phyloP scores from a whole-genome alignment of 2,329 filamentous ascomycete genomes.

The Penicillium polonicum region DNA sequence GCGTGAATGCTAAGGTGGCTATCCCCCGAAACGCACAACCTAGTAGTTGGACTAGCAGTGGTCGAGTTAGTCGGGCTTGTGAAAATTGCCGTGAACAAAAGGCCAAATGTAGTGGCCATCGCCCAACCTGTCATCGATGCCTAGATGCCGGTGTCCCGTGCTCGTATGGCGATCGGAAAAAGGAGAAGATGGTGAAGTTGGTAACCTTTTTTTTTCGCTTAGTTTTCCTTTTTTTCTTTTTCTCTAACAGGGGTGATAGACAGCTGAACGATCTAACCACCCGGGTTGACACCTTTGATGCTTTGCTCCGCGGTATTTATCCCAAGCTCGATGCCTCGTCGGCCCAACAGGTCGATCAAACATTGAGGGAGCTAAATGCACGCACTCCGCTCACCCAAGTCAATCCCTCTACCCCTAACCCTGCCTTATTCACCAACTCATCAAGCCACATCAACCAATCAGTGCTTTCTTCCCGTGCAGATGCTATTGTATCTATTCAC shows the following conservation, averaged over 20 bases:
- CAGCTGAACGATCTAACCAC: conserved; percentile 40
- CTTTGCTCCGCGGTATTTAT: conserved; percentile 35
- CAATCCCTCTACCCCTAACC: conserved; percentile 7
- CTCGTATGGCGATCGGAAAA: conserved; percentile 47
- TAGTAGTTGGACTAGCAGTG: conserved; percentile 26
- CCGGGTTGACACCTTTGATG: conserved; percentile 38
- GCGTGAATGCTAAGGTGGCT: conserved; percentile 31
- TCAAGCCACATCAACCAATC: neutral
- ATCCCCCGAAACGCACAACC: conserved; percentile 31
- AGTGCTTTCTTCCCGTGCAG: neutral
- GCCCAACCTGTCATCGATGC: conserved; percentile 44
- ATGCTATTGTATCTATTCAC: conserved; percentile 27
- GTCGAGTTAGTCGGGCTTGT: conserved; percentile 42
- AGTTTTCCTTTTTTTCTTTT: neutral
- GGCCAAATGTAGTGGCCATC: conserved; percentile 48
- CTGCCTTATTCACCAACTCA: conserved; percentile 4
- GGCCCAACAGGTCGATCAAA: conserved; percentile 35
- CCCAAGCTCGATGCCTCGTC: conserved; percentile 34
- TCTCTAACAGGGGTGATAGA: conserved; percentile 26
- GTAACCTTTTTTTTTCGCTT: conserved; percentile 11
- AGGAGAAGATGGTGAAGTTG: conserved; percentile 45
- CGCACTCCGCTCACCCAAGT: conserved; percentile 1
- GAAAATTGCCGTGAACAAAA: conserved; percentile 48
- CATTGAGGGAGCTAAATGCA: conserved; percentile 35
- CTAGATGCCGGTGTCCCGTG: conserved; percentile 42